These are phyloP conservation scores for Baorangia bicolor DNA, from an alignment of 768 basidiomycete species.

Conservation along the genomic window DNA sequence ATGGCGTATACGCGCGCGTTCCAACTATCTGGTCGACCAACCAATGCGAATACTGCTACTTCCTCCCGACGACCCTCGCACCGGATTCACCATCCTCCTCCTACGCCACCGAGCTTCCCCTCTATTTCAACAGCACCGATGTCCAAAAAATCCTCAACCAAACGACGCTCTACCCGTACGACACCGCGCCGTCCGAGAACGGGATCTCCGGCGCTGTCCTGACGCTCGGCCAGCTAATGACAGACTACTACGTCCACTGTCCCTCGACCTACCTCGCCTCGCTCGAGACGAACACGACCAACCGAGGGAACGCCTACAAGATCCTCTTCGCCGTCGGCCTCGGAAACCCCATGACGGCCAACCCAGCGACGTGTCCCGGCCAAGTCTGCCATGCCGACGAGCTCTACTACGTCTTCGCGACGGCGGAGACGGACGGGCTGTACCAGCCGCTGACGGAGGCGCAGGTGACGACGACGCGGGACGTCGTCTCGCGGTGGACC, in stretches of 20 bases:
- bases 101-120: background rate
- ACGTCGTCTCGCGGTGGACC: conserved; percentile 4
- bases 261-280: conserved; percentile 7
- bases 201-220: conserved; percentile 11
- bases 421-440: conserved; percentile 8
- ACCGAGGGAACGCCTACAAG: conserved; percentile 12
- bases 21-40: conserved; percentile 13
- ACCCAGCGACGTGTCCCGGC: conserved; percentile 1
- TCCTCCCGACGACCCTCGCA: conserved; percentile 8
- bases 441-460: conserved; percentile 8
- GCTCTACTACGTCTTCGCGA: conserved; percentile 13
- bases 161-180: conserved; percentile 9
- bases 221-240: background rate
- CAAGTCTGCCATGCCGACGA: conserved; percentile 14
- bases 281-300: conserved; percentile 12
- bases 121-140: conserved; percentile 4
- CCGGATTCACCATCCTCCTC: conserved; percentile 5
- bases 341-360: conserved; percentile 4
- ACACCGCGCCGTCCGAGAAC: background rate
- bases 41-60: conserved; percentile 12
- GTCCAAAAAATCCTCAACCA: background rate
- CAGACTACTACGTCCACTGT: conserved; percentile 8
- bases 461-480: background rate
- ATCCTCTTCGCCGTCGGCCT: conserved; percentile 1
- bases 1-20: conserved; percentile 8